phyloP scores from a whole-genome alignment of 352 stramenopile genomes.

The Phytophthora pseudosyringae region DNA sequence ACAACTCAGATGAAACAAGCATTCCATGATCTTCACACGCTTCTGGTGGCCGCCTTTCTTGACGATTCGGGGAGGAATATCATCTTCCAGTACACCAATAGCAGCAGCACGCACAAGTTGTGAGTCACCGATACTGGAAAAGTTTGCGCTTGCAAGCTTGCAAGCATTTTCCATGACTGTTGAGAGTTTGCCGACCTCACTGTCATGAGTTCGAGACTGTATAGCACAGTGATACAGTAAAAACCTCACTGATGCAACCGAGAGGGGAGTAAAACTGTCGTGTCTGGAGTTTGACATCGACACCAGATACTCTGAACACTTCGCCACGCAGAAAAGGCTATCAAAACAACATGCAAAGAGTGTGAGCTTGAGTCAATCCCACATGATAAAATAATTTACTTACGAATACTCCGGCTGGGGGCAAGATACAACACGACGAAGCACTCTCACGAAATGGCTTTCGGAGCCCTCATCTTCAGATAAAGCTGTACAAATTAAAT shows the following conservation, averaged over 20 bases:
- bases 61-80: slow-evolving; percentile 16
- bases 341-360: slow-evolving; percentile 1
- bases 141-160: slow-evolving; percentile 37
- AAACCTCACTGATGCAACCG: slow-evolving; percentile 43
- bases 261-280: slow-evolving; percentile 36
- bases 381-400: slow-evolving; percentile 15
- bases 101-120: slow-evolving; percentile 9
- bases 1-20: slow-evolving; percentile 40
- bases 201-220: slow-evolving; percentile 38
- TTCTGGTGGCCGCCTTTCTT: slow-evolving; percentile 36
- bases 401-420: slow-evolving; percentile 51
- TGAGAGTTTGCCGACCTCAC: slow-evolving; percentile 40
- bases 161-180: slow-evolving; percentile 40
- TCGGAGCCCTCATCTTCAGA: slow-evolving; percentile 9
- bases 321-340: slow-evolving; percentile 48
- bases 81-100: slow-evolving; percentile 41
- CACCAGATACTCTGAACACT: slow-evolving; percentile 50
- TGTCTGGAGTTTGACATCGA: slow-evolving; percentile 34
- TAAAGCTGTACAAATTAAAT: slow-evolving; percentile 20
- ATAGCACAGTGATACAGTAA: slow-evolving; percentile 49
- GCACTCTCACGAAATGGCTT: slow-evolving; percentile 41
- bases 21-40: slow-evolving; percentile 40
- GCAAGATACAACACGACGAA: slow-evolving; percentile 36
- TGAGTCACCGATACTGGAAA: slow-evolving; percentile 18
- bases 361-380: neutral